Base-by-base conservation (phyloP, 2,329 filamentous ascomycete species). In the Fusarium beomiforme region DNA sequence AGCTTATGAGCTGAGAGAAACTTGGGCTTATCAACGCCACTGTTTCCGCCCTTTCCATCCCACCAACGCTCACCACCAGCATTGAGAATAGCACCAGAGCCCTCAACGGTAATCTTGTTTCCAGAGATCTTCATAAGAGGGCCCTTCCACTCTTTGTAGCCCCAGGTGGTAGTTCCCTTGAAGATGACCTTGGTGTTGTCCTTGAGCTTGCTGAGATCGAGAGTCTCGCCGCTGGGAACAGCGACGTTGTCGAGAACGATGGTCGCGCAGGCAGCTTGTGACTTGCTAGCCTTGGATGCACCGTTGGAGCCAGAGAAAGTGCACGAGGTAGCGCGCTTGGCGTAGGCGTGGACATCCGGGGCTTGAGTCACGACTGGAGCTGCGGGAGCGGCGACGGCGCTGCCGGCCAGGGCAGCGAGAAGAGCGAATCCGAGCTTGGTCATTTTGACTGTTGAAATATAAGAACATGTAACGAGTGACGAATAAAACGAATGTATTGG, bases 121-220 rank as follows among this genome's bases (percentile, higher is more conserved):
- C 73, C 73, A 17, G 58, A 56, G 43, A 75, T 75, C 24, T 53
- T 56, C 31, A 75, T 49, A 0, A 75, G 71, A 36, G 73, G 73
- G 0, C 73, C 73, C 24, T 62, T 65, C 73, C 73, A 75, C 64
- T 71, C 73, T 50, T 75, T 69, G 62, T 73, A 75, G 2, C 64
- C 73, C 71, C 71, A 75, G 26, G 73, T 75, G 12, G 73, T 75
- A 4, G 49, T 61, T 1, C 73, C 73, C 44, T 75, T 59, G 55
- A 75, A 75, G 54, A 74, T 65, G 21, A 75, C 73, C 23, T 75
- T 66, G 41, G 73, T 69, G 50, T 64, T 64, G 26, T 71, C 69
- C n/a, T 60, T 51, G 12, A 75, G 59, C 57, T 66, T 69, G 44
- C 73, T 55, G 8, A 75, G 71, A 3, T 75, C 73, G 4, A 75